Base-by-base conservation (phyloP, 306 rosid genomes). In the Canavalia gladiata region DNA sequence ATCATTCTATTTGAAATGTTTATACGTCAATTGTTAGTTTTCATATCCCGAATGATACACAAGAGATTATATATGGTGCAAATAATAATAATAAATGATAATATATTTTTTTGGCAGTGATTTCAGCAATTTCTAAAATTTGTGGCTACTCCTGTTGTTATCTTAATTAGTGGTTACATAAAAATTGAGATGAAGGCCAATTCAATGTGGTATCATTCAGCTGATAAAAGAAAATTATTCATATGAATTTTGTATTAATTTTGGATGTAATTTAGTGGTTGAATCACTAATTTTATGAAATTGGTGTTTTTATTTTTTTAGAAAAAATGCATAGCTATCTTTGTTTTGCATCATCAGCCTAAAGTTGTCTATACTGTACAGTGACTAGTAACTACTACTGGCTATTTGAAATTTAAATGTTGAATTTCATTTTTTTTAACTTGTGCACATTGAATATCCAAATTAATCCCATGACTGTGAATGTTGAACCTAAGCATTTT, bases 401-500 rank as follows among this genome's bases (percentile, higher is more conserved):
- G 43, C 58, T 74, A 7, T 79, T 56, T 12, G 18, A 66, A 73
- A 65, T 72, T 64, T 30, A 31, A 47, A 78, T 55, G 58, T 78
- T 65, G 34, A 60, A 43, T 78, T 64, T 18, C 25, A 12, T 66
- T 39, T 12, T 35, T 39, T 54, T 42, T 63, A 41, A 10, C 37
- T 12, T 42, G 30, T 18, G 33, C 51, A 33, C 58, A 37, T 41
- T 73, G 78, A 81, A 82, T 82, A 68, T 64, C 65, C 63, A 11
- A 5, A 29, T 63, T 70, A 25, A 13, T 52, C 76, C 63, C 42
- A n/a, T 42, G 41, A 49, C 37, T 31, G 25, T 18, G 49, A 55
- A 18, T 78, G 55, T 67, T 74, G 72, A 52, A 55, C 64, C 83
- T 73, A 62, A 65, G 31, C 11, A 45, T 85, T 81, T 72, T 68